Evolutionary conservation across 2,329 filamentous ascomycete genomes (phyloP).

Genomic region (Cladophialophora bantiana): DNA sequence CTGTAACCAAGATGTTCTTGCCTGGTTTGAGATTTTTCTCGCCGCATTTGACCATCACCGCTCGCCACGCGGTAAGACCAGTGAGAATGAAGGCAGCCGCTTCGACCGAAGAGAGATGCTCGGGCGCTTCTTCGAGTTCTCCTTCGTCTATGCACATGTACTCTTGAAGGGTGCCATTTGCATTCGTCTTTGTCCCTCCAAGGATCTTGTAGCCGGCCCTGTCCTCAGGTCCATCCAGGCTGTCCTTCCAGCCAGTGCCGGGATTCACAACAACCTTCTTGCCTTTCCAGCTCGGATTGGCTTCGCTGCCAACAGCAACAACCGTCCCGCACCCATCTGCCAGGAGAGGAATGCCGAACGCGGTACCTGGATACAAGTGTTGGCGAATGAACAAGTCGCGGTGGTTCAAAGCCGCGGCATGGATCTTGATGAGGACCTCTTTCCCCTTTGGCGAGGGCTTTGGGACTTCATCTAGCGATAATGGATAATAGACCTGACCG

Average conservation of each 20-base stretch:
- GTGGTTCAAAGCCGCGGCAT: slow-evolving; percentile 87
- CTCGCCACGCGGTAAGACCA: slow-evolving; percentile 87
- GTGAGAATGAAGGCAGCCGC: slow-evolving; percentile 85
- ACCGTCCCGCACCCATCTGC: slow-evolving; percentile 84
- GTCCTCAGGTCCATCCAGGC: slow-evolving; percentile 76
- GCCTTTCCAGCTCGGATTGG: slow-evolving; percentile 64
- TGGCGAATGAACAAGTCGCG: slow-evolving; percentile 94
- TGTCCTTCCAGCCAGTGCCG: slow-evolving; percentile 75
- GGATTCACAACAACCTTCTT: slow-evolving; percentile 82
- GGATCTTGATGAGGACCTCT: slow-evolving; percentile 77
- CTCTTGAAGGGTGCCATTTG: slow-evolving; percentile 76
- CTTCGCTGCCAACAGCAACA: slow-evolving; percentile 64
- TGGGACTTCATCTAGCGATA: slow-evolving; percentile 65
- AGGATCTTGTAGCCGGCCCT: slow-evolving; percentile 65
- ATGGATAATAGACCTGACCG: slow-evolving; percentile 75
- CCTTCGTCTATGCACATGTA: slow-evolving; percentile 70
- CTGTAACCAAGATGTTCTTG: slow-evolving; percentile 82
- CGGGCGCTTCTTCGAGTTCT: slow-evolving; percentile 78
- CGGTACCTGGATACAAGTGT: slow-evolving; percentile 85
- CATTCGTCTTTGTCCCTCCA: slow-evolving; percentile 71
- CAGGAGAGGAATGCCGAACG: slow-evolving; percentile 78
- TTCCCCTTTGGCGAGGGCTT: slow-evolving; percentile 68
- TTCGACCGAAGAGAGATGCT: slow-evolving; percentile 74
- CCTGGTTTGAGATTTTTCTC: slow-evolving; percentile 57
- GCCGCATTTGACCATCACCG: slow-evolving; percentile 76